Percentiles rank a stretch among this genome's conserved stretches.
These are phyloP conservation scores for Vicia villosa DNA, from an alignment of 306 rosid species.

Conservation along the genomic window DNA sequence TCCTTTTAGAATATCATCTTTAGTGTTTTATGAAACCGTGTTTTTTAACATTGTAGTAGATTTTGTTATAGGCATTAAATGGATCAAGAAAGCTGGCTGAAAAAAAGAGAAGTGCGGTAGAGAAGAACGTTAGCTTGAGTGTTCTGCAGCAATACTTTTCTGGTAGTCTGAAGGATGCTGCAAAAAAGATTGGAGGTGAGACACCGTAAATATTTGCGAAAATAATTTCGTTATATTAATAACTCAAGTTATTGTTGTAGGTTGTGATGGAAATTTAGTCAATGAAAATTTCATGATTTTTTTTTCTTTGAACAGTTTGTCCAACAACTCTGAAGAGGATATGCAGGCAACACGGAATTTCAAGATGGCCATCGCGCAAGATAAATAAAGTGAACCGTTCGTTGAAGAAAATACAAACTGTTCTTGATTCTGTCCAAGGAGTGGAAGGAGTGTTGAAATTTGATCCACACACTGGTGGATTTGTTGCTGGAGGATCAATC, in stretches of 20 bases:
- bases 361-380: conserved; percentile 99
- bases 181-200: conserved; percentile 94
- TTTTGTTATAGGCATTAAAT: conserved; percentile 49
- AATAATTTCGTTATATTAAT: conserved; percentile 17
- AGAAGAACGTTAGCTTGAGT: conserved; percentile 87
- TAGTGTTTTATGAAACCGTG: conserved; percentile 31
- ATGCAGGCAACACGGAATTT: conserved; percentile 97
- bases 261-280: background rate
- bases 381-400: conserved; percentile 94
- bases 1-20: conserved; percentile 12
- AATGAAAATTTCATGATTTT: background rate
- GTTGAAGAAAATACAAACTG: conserved; percentile 73
- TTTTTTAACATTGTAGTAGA: conserved; percentile 12
- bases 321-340: conserved; percentile 97
- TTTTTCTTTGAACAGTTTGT: conserved; percentile 62
- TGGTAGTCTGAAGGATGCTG: conserved; percentile 97
- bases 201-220: conserved; percentile 2
- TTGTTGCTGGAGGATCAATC: conserved; percentile 66
- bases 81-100: conserved; percentile 70
- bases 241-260: conserved; percentile 5
- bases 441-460: conserved; percentile 85
- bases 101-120: conserved; percentile 71
- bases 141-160: conserved; percentile 94
- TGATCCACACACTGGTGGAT: conserved; percentile 76
- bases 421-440: conserved; percentile 91